Evolutionary conservation across 1,139 yeast species (phyloP), one percentile per base, ranked within the genome.

Genomic region (Debaryomyces psychrophilus): DNA sequence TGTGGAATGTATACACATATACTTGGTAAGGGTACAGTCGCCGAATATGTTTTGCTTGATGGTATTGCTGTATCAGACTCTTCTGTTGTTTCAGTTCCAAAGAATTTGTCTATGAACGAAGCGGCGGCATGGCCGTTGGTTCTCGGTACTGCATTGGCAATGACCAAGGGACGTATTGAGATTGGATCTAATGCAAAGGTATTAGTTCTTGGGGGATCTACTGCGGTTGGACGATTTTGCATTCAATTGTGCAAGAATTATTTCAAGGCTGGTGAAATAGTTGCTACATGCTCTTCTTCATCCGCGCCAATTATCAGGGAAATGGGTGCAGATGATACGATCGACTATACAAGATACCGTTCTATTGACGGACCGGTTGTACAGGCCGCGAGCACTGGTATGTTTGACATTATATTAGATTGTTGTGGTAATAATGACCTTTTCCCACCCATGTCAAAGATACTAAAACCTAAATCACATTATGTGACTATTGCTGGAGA

Each of bases 181-280:
- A 15, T 12, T 15, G 34, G 37, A 4, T 17, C 36, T 6, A 17
- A 29, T 18, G 37, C 40, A n/a, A 67, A 67, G 49, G 76, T 87
- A 1, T 67, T 87, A 42, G 71, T 88, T 34, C 71, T 86, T 48
- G 96, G 96, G 37, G 93, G 87, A 11, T 81, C 88, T 4, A 81
- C 95, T 1, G 71, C 85, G n/a, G 87, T 86, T 5, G 95, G 93
- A 1, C 64, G 81, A 49, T 77, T 71, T 65, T 75, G 78, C 2
- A 70, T 82, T 25, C 90, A 85, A 59, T 57, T 87, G 18, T 76
- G 83, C 18, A 82, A 79, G 52, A 27, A 37, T 5, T 62, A 68
- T 47, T 77, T 71, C 50, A 67, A 74, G 3, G 76, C 79, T 3
- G 62, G 62, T 34, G 73, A 75, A 44, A 68, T 83, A 8, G 79